phyloP scores from a whole-genome alignment of 306 rosid genomes.

The Crotalaria pallida region DNA sequence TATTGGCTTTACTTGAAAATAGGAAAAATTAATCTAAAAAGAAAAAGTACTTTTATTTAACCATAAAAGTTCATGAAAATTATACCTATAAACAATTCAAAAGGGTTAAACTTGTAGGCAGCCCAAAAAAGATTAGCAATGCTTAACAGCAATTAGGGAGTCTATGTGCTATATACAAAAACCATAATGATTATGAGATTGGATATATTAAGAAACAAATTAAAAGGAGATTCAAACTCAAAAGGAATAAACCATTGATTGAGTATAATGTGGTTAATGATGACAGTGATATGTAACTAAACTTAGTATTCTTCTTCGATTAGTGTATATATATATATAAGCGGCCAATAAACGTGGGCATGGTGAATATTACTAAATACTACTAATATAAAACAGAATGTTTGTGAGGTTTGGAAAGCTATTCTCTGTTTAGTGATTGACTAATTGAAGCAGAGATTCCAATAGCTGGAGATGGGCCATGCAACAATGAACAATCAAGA shows the following conservation, averaged over 20 bases:
- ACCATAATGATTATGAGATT: background rate
- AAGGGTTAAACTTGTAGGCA: too few species aligned
- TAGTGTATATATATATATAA: background rate
- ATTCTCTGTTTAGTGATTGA: background rate
- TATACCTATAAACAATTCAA: too few species aligned
- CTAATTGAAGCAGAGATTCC: background rate
- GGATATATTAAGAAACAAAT: background rate
- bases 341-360: background rate
- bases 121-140: too few species aligned
- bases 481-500: slow-evolving; percentile 18
- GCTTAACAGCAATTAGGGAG: background rate
- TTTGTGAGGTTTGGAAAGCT: background rate
- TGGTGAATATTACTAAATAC: background rate
- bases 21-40: too few species aligned
- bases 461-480: slow-evolving; percentile 14
- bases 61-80: too few species aligned
- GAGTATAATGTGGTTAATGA: background rate
- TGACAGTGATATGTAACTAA: background rate
- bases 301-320: background rate
- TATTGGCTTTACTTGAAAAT: too few species aligned
- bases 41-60: too few species aligned
- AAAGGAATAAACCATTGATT: background rate
- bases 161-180: background rate
- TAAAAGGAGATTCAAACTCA: background rate
- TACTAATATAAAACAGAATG: background rate